These are phyloP conservation scores for Cymodocea nodosa DNA, from an alignment of 116 monocot species.

Conservation along the genomic window DNA sequence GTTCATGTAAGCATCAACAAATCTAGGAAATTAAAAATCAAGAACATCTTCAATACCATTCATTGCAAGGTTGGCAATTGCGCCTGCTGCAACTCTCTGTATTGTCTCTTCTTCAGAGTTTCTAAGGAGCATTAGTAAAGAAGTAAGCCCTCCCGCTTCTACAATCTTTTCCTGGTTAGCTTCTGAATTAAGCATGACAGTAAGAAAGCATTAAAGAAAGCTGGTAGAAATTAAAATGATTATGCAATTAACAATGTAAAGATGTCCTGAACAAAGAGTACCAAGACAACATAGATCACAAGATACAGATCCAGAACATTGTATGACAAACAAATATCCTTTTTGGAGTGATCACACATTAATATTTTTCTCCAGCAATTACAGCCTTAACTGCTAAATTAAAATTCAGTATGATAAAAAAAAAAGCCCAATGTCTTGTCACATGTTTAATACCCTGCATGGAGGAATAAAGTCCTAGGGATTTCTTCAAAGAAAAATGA, in stretches of 20 bases:
- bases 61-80: conserved; percentile 98
- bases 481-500: no score
- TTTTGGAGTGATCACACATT: no score
- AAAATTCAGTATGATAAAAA: not conserved
- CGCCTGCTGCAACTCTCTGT: conserved; percentile 89
- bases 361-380: no score
- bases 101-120: conserved; percentile 88
- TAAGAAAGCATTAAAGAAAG: not conserved
- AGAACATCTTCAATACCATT: conserved; percentile 45
- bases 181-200: conserved; percentile 33
- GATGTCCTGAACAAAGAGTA: no score
- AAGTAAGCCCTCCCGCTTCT: conserved; percentile 83
- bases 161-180: conserved; percentile 96
- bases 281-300: no score
- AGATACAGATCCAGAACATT: no score
- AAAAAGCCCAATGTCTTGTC: not conserved
- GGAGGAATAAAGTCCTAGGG: no score
- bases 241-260: no score
- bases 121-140: conserved; percentile 81
- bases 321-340: no score
- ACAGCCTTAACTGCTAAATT: no score
- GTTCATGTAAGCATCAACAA: not conserved
- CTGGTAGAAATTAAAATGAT: no score
- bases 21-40: conserved; percentile 1
- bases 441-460: not conserved